These are phyloP conservation scores for Mycogone perniciosa DNA, from an alignment of 2,329 filamentous ascomycete genomes.

Conservation along the genomic window DNA sequence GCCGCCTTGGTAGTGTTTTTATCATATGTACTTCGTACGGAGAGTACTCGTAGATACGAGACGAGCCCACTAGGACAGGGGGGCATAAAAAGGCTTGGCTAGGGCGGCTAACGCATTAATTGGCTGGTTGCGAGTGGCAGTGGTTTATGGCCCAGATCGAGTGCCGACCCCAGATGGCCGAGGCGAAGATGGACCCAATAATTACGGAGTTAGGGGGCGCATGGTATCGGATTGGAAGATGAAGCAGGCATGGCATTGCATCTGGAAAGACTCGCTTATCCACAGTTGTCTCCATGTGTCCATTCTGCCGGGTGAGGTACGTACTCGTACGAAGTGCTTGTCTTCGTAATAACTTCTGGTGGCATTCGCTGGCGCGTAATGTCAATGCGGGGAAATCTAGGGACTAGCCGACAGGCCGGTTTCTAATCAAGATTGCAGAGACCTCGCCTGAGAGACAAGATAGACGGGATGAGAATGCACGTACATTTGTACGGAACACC, in stretches of 20 bases:
- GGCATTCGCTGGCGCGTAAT: conserved; percentile 5
- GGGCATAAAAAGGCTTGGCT: background rate
- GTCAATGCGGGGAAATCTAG: conserved; percentile 13
- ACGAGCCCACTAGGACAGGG: conserved; percentile 4
- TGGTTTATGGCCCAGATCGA: conserved; percentile 6
- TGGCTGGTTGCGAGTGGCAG: background rate
- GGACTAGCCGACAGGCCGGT: conserved; percentile 8
- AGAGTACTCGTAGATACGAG: conserved; percentile 2
- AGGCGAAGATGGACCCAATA: background rate
- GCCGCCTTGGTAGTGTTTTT: no score
- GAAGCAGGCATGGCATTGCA: no score
- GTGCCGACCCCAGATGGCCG: conserved; percentile 9
- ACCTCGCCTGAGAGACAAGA: background rate
- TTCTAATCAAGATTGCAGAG: background rate
- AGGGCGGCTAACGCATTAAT: background rate
- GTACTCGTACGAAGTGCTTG: no score
- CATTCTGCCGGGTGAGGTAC: no score
- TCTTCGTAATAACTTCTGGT: background rate
- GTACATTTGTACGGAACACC: background rate
- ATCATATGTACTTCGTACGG: no score
- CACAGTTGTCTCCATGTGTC: no score
- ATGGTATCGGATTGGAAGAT: background rate
- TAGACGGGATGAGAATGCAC: conserved; percentile 4
- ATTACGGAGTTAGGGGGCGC: conserved; percentile 8
- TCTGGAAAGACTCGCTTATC: no score